A percentile compares a stretch with the other conserved stretches of the same genome.
Evolutionary conservation across 2,329 filamentous ascomycete genomes (phyloP).

Genomic region (Beauveria varroae): DNA sequence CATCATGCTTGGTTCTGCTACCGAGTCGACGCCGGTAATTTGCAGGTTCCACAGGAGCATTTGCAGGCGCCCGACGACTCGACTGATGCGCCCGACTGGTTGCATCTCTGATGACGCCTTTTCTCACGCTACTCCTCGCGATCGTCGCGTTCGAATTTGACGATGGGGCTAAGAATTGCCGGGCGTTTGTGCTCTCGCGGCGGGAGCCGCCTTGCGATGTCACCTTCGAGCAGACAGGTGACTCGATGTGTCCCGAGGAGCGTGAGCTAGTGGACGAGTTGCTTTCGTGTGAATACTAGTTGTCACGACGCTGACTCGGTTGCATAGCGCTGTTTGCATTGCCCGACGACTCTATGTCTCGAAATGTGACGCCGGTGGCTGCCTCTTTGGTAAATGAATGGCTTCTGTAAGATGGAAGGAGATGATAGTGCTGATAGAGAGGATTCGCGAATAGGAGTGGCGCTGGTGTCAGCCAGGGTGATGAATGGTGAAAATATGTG

Average conservation of each 20-base stretch:
- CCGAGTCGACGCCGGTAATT: background rate
- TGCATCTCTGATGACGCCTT: background rate
- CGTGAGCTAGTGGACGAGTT: conserved; percentile 8
- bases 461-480: background rate
- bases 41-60: conserved; percentile 1
- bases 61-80: background rate
- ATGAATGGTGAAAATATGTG: background rate
- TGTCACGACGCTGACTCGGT: conserved; percentile 4
- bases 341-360: background rate
- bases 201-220: background rate
- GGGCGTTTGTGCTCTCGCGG: background rate
- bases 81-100: background rate
- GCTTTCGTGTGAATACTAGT: conserved; percentile 12
- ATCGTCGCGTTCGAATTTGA: background rate
- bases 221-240: background rate
- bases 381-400: background rate
- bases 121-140: background rate
- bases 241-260: background rate
- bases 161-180: background rate
- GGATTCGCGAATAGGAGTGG: background rate
- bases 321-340: background rate
- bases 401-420: background rate
- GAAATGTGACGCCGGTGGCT: background rate
- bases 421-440: background rate
- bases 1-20: background rate